Conservation (phyloP, 306 rosid genomes). For the Sicyos edulis region DNA sequence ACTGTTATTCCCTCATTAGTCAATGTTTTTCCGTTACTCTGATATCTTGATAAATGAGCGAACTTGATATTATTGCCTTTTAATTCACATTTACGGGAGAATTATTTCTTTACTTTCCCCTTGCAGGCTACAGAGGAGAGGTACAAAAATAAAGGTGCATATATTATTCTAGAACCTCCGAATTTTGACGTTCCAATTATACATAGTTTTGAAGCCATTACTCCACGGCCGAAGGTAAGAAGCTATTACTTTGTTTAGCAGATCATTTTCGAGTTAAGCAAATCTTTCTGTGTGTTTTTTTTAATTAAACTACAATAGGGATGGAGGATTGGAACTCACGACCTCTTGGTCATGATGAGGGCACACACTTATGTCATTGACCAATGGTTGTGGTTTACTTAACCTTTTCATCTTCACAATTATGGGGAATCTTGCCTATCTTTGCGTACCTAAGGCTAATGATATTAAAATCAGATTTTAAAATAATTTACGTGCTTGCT, state of each 20-base stretch:
- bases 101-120: constrained; percentile 7
- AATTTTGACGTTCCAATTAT: constrained; percentile 63
- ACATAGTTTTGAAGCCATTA: constrained; percentile 61
- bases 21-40: background rate
- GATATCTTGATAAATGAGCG: background rate
- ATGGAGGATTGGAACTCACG: no score
- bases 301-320: no score
- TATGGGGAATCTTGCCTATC: background rate
- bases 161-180: constrained; percentile 67
- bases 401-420: background rate
- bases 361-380: no score
- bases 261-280: background rate
- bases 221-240: constrained; percentile 76
- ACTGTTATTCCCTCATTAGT: background rate
- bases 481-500: background rate
- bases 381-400: no score
- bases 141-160: constrained; percentile 74
- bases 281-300: background rate
- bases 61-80: background rate
- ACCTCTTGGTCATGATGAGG: no score
- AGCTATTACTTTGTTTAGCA: background rate
- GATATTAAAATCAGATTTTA: background rate
- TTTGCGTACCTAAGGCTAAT: background rate
- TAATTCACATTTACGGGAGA: background rate
- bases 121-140: constrained; percentile 63